A percentile compares a stretch with the other conserved stretches of the same genome.
These are phyloP conservation scores for Saturnispora gosingensis DNA, from an alignment of 805 yeast species.

Conservation along the genomic window DNA sequence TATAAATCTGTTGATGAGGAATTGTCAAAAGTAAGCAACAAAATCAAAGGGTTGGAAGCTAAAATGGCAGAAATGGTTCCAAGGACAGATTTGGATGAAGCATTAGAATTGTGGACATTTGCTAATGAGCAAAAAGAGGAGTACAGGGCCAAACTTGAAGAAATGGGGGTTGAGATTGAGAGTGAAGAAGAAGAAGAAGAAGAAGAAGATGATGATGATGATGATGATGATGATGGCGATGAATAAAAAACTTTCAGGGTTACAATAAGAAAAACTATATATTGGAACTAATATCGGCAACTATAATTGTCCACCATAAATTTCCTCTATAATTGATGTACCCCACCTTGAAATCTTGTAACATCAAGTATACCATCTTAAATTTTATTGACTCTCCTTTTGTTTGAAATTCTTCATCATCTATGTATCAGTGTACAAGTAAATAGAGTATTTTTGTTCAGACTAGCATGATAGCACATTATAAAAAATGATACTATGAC, in stretches of 20 bases:
- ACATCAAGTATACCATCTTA: neutral
- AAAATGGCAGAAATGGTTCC: slow-evolving; percentile 6
- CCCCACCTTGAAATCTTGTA: no score
- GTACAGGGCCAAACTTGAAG: slow-evolving; percentile 6
- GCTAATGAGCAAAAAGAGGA: slow-evolving; percentile 11
- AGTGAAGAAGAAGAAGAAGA: slow-evolving; percentile 7
- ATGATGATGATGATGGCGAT: no score
- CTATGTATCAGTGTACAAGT: no score
- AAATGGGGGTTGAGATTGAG: slow-evolving; percentile 6
- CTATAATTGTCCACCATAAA: no score
- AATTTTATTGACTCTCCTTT: neutral
- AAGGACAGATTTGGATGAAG: slow-evolving; percentile 10
- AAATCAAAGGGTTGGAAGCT: slow-evolving; percentile 2
- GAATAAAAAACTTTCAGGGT: slow-evolving; percentile 9
- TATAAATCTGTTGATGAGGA: neutral
- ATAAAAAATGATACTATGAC: no score
- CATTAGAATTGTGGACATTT: slow-evolving; percentile 11
- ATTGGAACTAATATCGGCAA: no score
- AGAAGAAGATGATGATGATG: slow-evolving; percentile 2
- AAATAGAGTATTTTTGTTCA: no score
- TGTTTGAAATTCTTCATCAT: neutral
- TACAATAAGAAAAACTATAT: no score
- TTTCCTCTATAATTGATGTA: no score
- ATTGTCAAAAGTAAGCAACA: neutral
- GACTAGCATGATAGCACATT: no score